A percentile compares a stretch with the other conserved stretches of the same genome.
Evolutionary conservation across 108 stramenopile species (phyloP).

Genomic region (Skeletonema marinoi): DNA sequence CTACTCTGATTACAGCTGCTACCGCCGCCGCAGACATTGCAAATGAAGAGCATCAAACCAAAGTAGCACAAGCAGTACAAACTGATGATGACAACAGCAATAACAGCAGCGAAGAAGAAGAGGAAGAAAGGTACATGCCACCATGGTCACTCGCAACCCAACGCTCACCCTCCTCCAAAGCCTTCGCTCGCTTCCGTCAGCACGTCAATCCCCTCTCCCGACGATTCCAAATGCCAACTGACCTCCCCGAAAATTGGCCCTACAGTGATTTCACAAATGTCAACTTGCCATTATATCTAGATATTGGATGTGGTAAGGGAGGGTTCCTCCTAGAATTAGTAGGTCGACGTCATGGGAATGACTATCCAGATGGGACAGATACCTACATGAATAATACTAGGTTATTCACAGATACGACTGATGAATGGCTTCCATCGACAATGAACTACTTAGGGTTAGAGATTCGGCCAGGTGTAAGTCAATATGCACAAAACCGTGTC

Average conservation of each 20-base stretch:
- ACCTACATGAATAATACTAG: slow-evolving; percentile 11
- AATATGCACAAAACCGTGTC: slow-evolving; percentile 74
- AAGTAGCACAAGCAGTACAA: neutral
- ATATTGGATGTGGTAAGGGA: slow-evolving; percentile 90
- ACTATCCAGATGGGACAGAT: slow-evolving; percentile 7
- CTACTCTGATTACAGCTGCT: neutral
- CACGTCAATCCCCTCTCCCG: slow-evolving; percentile 88
- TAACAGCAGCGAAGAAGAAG: neutral
- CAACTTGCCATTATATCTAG: slow-evolving; percentile 70
- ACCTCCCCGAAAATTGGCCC: slow-evolving; percentile 74
- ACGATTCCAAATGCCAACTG: slow-evolving; percentile 64
- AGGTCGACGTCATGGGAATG: slow-evolving; percentile 12
- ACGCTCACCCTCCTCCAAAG: slow-evolving; percentile 21
- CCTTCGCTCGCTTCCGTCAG: slow-evolving; percentile 72
- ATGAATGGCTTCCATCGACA: slow-evolving; percentile 20
- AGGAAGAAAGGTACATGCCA: slow-evolving; percentile 29
- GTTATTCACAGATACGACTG: slow-evolving; percentile 11
- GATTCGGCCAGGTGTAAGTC: slow-evolving; percentile 78
- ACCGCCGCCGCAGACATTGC: neutral
- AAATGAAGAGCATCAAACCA: neutral
- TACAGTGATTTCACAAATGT: slow-evolving; percentile 56
- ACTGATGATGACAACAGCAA: neutral
- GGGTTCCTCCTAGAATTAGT: slow-evolving; percentile 83
- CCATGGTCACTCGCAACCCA: slow-evolving; percentile 34
- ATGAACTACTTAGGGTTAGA: slow-evolving; percentile 90